Evolutionary conservation across 495 filamentous ascomycete genomes (phyloP).

Genomic region (Podospora anserina): DNA sequence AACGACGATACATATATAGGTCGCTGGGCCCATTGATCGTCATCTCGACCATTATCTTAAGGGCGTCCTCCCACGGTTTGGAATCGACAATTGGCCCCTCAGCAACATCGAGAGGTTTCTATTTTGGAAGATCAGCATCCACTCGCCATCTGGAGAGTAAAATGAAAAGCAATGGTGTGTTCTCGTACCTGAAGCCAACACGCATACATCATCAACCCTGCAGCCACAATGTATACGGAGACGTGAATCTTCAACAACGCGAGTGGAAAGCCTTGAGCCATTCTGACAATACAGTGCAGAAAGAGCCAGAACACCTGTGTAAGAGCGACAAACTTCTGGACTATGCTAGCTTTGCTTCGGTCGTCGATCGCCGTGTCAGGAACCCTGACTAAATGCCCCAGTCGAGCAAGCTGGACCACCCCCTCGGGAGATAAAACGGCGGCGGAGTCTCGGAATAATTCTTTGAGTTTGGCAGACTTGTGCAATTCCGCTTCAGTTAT

Average conservation of each 20-base stretch:
- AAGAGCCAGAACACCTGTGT: constrained; percentile 38
- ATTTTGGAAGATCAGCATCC: background rate
- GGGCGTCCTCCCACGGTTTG: background rate
- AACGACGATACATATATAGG: too few relatives aligned
- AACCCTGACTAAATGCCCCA: background rate
- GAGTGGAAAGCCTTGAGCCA: constrained; percentile 19
- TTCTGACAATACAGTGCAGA: constrained; percentile 28
- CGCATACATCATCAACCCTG: constrained; percentile 32
- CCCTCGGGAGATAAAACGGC: background rate
- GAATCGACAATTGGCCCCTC: background rate
- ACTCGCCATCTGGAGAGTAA: background rate
- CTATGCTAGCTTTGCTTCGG: constrained; percentile 35
- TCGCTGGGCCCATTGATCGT: too few relatives aligned
- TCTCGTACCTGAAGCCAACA: constrained; percentile 16
- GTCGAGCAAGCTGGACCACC: background rate
- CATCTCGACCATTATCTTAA: background rate
- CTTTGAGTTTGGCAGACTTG: too few relatives aligned
- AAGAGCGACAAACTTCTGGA: constrained; percentile 31
- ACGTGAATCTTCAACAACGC: constrained; percentile 40
- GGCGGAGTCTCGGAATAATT: background rate
- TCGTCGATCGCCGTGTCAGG: constrained; percentile 17
- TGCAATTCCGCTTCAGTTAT: too few relatives aligned
- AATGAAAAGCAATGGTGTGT: background rate
- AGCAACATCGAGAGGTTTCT: constrained; percentile 5
- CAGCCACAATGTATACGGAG: constrained; percentile 37